These are phyloP conservation scores for Middelhovenomyces tepae DNA, from an alignment of 805 yeast genomes.

Conservation along the genomic window DNA sequence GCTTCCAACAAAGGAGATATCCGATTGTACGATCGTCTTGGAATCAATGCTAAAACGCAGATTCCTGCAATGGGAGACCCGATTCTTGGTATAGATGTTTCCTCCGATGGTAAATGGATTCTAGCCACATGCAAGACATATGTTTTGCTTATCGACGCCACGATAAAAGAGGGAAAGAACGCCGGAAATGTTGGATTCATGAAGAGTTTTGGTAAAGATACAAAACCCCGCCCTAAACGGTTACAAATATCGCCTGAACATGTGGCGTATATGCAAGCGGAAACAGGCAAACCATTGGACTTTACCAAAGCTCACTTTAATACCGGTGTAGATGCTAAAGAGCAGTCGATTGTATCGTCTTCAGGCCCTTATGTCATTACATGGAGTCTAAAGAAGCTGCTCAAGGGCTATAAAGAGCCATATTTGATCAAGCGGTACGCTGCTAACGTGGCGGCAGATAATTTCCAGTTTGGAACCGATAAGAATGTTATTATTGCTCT, in stretches of 20 bases:
- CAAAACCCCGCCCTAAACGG: slow-evolving; percentile 61
- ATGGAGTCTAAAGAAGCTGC: slow-evolving; percentile 62
- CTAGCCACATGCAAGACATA: slow-evolving; percentile 72
- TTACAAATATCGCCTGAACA: slow-evolving; percentile 66
- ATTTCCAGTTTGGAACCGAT: slow-evolving; percentile 67
- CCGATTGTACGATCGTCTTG: slow-evolving; percentile 62
- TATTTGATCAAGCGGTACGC: slow-evolving; percentile 58
- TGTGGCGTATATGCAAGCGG: slow-evolving; percentile 48
- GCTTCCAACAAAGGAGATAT: slow-evolving; percentile 72
- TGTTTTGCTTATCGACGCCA: slow-evolving; percentile 59
- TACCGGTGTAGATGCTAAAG: slow-evolving; percentile 53
- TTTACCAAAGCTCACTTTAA: slow-evolving; percentile 77
- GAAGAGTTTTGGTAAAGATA: slow-evolving; percentile 52
- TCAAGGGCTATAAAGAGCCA: slow-evolving; percentile 44
- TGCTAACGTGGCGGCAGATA: slow-evolving; percentile 60
- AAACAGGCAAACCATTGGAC: slow-evolving; percentile 39
- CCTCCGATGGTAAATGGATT: slow-evolving; percentile 75
- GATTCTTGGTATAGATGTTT: slow-evolving; percentile 55
- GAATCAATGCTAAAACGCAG: slow-evolving; percentile 66
- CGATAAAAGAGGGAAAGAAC: slow-evolving; percentile 52
- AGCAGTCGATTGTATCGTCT: slow-evolving; percentile 65
- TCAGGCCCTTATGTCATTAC: slow-evolving; percentile 75
- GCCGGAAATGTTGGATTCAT: slow-evolving; percentile 55
- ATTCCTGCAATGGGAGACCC: slow-evolving; percentile 80
- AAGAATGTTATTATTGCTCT: slow-evolving; percentile 64